These are phyloP conservation scores for Ocimum tenuiflorum DNA, from an alignment of 257 asterid species.

Conservation along the genomic window DNA sequence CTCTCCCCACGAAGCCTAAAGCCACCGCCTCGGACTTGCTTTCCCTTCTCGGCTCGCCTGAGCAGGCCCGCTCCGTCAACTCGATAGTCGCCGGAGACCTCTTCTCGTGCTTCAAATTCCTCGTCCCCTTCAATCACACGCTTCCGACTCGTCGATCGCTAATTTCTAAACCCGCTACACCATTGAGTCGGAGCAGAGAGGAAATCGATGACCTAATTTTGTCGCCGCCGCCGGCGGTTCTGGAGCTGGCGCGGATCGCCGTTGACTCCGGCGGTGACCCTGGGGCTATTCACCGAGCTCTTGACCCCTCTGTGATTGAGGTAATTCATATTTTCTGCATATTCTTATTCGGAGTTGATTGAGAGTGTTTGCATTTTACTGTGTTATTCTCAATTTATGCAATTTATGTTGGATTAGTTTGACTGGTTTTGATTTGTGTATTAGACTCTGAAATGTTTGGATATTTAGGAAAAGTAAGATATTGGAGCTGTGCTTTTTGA, in stretches of 20 bases:
- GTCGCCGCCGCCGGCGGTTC: slow-evolving; percentile 66
- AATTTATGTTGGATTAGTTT: background rate
- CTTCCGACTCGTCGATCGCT: slow-evolving; percentile 28
- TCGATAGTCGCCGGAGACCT: slow-evolving; percentile 44
- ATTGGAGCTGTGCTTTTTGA: background rate
- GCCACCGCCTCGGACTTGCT: slow-evolving; percentile 75
- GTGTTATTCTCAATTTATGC: background rate
- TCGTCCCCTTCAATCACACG: slow-evolving; percentile 37
- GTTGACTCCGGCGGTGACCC: slow-evolving; percentile 79
- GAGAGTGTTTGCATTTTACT: background rate
- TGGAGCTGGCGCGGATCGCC: slow-evolving; percentile 83
- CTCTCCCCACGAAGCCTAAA: slow-evolving; percentile 27
- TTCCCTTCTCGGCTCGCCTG: slow-evolving; percentile 60
- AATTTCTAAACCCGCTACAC: slow-evolving; percentile 1
- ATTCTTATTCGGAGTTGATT: background rate
- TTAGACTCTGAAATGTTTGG: background rate
- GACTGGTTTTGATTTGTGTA: background rate
- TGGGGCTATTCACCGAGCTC: slow-evolving; percentile 58
- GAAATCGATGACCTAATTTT: slow-evolving; percentile 42
- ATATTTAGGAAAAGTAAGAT: background rate
- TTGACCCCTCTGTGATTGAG: slow-evolving; percentile 58
- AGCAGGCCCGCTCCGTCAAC: slow-evolving; percentile 58
- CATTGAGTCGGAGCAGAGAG: slow-evolving; percentile 2
- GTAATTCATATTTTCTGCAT: slow-evolving; percentile 21
- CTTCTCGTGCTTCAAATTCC: slow-evolving; percentile 63